phyloP scores from a whole-genome alignment of 73 alveolate species.

The Tetrahymena elliotti region DNA sequence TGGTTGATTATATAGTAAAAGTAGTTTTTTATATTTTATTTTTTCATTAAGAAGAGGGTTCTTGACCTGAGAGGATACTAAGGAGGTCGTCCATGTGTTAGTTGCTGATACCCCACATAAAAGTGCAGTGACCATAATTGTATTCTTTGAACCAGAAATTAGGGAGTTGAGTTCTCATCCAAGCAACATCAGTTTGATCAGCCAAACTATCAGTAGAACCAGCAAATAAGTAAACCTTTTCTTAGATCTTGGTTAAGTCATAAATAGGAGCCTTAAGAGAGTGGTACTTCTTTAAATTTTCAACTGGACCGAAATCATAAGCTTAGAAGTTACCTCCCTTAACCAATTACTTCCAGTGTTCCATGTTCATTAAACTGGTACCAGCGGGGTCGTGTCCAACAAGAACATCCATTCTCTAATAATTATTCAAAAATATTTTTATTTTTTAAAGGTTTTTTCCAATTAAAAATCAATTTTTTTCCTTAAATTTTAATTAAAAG shows the following conservation, averaged over 20 bases:
- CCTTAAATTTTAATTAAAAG: neutral
- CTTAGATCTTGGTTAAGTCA: conserved; percentile 62
- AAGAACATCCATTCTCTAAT: conserved; percentile 43
- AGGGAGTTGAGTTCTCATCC: conserved; percentile 34
- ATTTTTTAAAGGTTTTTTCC: no score
- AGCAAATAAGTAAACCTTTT: conserved; percentile 1
- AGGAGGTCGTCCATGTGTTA: conserved; percentile 22
- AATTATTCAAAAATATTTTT: neutral
- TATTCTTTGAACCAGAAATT: conserved; percentile 37
- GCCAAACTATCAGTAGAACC: conserved; percentile 50
- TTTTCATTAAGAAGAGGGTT: neutral
- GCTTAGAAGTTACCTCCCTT: conserved; percentile 40
- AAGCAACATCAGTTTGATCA: conserved; percentile 33
- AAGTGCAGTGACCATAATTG: conserved; percentile 46
- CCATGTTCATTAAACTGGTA: conserved; percentile 73
- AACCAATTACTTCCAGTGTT: conserved; percentile 68
- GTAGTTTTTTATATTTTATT: neutral
- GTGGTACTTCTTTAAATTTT: conserved; percentile 77
- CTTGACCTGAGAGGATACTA: neutral
- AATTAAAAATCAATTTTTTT: neutral
- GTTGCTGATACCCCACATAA: conserved; percentile 33
- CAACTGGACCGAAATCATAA: conserved; percentile 61
- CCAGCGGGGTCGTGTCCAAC: conserved; percentile 95
- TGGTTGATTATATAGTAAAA: neutral
- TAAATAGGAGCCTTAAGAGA: conserved; percentile 69